A percentile compares a stretch with the other conserved stretches of the same genome.
These are phyloP conservation scores for Helicocarpus griseus DNA, from an alignment of 2,329 filamentous ascomycete species.

Conservation along the genomic window DNA sequence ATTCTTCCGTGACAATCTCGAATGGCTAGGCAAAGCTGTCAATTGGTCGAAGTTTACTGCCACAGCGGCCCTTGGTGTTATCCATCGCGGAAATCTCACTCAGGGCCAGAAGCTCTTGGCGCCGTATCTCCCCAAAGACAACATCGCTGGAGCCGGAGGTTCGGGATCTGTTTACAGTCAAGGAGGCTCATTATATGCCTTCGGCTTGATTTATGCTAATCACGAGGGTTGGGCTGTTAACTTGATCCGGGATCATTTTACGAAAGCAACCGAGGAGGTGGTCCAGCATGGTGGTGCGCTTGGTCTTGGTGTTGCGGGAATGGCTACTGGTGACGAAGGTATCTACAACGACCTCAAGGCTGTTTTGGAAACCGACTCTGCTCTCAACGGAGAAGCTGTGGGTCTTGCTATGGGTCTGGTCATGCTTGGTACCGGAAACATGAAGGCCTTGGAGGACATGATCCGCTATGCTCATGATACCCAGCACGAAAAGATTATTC, in stretches of 20 bases:
- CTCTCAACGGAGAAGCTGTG: conserved; percentile 92
- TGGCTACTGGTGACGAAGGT: conserved; percentile 85
- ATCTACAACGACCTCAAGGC: conserved; percentile 86
- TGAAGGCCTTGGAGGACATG: conserved; percentile 90
- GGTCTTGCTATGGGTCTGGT: conserved; percentile 94
- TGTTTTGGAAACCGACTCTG: conserved; percentile 86
- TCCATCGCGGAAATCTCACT: conserved; percentile 87
- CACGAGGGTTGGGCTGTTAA: conserved; percentile 74
- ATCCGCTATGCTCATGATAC: conserved; percentile 96
- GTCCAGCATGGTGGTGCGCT: conserved; percentile 95
- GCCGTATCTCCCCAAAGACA: conserved; percentile 76
- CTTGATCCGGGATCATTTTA: conserved; percentile 39
- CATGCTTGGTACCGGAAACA: conserved; percentile 96
- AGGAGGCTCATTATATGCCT: conserved; percentile 88
- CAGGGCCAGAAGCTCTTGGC: conserved; percentile 90
- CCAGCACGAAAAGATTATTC: conserved; percentile 97
- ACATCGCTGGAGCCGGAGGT: conserved; percentile 52
- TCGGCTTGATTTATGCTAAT: conserved; percentile 94
- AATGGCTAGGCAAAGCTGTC: conserved; percentile 95
- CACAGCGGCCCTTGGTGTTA: conserved; percentile 89
- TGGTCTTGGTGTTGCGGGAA: conserved; percentile 89
- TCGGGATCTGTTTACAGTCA: conserved; percentile 89
- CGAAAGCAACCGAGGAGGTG: conserved; percentile 56
- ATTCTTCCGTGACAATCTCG: conserved; percentile 95
- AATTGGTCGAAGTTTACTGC: conserved; percentile 99